Base-by-base conservation (phyloP, 345 rosid species). In the Lumnitzera racemosa region DNA sequence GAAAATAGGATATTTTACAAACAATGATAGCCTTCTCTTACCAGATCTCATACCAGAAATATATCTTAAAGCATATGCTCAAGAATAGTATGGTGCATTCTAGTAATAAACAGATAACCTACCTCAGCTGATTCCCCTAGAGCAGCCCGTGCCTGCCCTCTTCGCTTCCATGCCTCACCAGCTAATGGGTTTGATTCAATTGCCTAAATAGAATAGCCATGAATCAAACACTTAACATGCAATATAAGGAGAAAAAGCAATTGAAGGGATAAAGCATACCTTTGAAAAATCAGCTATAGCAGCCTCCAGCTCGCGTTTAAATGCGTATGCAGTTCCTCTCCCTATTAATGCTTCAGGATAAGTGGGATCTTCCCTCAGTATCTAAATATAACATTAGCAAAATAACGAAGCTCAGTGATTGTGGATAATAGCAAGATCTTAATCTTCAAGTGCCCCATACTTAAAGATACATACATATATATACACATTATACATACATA, bases 71-170 rank as follows among this genome's bases (percentile, higher is more conserved):
- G 43, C 31, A 27, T 36, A 9, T 0, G 43, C 7, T 36, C 9
- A 36, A 36, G 11, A 36, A 36, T 29, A 36, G 43, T 7, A 36
- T 36, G 43, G 43, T 7, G 43, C 43, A 36, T 7, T 36, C 43
- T 36, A 36, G 7, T 36, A 36, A 36, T 1, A 36, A 36, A 36
- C 7, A 7, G 43, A 36, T n/a, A 47, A 69, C 76, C 59, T 69
- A 94, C 97, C 95, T 90, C 84, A 66, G 59, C 65, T 61, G 81
- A 87, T 76, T 90, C 90, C 68, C 97, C 96, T 53, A 87, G 75
- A 68, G 97, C 97, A 72, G 99, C 99, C 74, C 86, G 86, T 57
- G 97, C 99, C 67, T 94, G 99, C 55, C 99, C 96, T 76, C 99
- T 89, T 63, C 95, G 85, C 76, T 94, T 94, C 98, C 99, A 94